Evolutionary conservation across 345 rosid species (phyloP).

Genomic region (Rhodamnia rubescens): DNA sequence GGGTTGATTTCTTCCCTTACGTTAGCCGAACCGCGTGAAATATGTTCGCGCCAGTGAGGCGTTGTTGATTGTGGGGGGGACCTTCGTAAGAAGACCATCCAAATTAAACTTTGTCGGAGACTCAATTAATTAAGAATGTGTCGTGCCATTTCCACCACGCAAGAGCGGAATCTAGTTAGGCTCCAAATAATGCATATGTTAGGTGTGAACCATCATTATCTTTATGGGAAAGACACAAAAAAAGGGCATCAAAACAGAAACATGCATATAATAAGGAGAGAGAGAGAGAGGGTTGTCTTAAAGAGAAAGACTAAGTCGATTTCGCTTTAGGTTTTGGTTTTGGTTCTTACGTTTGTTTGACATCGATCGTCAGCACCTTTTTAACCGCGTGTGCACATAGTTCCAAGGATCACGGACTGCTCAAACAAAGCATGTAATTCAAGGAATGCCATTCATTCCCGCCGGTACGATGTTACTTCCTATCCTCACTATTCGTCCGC

Average conservation of each 20-base stretch:
- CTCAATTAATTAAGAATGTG: background rate
- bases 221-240: background rate
- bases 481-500: background rate
- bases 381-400: background rate
- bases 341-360: background rate
- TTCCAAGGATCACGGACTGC: background rate
- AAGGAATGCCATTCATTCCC: background rate
- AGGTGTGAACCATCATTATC: background rate
- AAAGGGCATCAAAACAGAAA: background rate
- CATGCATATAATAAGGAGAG: background rate
- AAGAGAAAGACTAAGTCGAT: background rate
- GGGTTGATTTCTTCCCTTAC: background rate
- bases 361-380: background rate
- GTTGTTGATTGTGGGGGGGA: background rate
- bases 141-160: background rate
- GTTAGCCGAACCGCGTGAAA: background rate
- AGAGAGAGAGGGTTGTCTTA: background rate
- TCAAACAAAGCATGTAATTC: background rate
- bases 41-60: background rate
- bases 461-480: background rate
- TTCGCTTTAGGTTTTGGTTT: background rate
- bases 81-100: background rate
- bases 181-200: background rate
- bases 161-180: background rate
- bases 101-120: background rate